These are phyloP conservation scores for Prunus yedoensis DNA, from an alignment of 331 rosid genomes.

Conservation along the genomic window DNA sequence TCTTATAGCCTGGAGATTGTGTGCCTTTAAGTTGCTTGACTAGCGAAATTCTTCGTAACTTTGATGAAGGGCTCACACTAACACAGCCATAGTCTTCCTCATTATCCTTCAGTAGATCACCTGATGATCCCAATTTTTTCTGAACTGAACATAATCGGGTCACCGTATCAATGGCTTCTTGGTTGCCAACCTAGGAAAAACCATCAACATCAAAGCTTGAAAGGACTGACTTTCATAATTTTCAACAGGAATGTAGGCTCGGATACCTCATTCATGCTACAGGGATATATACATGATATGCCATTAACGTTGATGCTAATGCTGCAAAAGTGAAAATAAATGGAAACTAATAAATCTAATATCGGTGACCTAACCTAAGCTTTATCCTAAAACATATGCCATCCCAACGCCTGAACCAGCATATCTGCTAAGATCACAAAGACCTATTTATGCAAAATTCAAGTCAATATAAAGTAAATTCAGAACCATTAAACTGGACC, in stretches of 20 bases:
- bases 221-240: not conserved
- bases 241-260: not conserved
- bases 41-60: conserved; percentile 50
- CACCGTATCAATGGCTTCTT: conserved; percentile 54
- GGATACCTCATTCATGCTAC: conserved; percentile 3
- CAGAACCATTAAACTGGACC: not conserved
- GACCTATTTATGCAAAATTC: not conserved
- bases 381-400: not conserved
- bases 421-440: not conserved
- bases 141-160: conserved; percentile 29
- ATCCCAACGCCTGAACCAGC: not conserved
- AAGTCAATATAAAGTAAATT: not conserved
- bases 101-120: conserved; percentile 27
- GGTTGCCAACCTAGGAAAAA: conserved; percentile 50
- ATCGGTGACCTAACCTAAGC: not conserved
- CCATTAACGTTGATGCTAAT: not conserved
- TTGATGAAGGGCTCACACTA: conserved; percentile 49
- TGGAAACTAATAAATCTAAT: not conserved
- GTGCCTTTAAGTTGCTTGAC: conserved; percentile 32
- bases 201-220: conserved; percentile 9
- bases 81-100: conserved; percentile 32
- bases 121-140: conserved; percentile 23
- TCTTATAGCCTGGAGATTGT: conserved; percentile 32
- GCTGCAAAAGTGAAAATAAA: not conserved
- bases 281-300: not conserved